phyloP scores from a whole-genome alignment of 73 alveolate genomes.

The Urostyla sp. region DNA sequence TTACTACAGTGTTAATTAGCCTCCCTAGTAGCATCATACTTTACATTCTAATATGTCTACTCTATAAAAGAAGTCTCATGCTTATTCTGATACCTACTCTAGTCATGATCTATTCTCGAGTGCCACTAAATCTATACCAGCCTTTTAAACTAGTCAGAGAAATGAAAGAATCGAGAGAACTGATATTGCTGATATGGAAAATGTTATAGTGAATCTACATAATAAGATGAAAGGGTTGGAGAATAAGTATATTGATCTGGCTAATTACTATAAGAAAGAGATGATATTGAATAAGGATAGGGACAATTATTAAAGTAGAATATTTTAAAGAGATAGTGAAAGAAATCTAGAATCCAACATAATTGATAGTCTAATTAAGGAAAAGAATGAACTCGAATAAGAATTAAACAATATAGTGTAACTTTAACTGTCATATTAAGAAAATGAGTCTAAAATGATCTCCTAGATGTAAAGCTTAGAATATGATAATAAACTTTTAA shows the following conservation, averaged over 20 bases:
- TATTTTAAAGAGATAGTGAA: conserved; percentile 10
- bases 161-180: too few species aligned
- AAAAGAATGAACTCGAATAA: conserved; percentile 26
- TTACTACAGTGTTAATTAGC: too few species aligned
- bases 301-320: too few species aligned
- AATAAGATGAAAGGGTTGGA: conserved; percentile 16
- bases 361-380: conserved; percentile 14
- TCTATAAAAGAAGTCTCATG: too few species aligned
- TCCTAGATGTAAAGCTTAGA: not conserved
- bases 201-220: conserved; percentile 10
- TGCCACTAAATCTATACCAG: too few species aligned
- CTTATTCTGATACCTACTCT: too few species aligned
- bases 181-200: conserved; percentile 25
- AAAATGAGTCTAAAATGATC: not conserved
- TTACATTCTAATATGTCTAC: too few species aligned
- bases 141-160: too few species aligned
- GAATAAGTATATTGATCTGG: conserved; percentile 32
- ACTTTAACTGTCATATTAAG: not conserved
- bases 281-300: too few species aligned
- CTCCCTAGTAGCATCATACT: too few species aligned
- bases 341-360: conserved; percentile 13
- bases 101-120: too few species aligned
- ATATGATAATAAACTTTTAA: not conserved
- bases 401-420: conserved; percentile 20
- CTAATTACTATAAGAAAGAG: conserved; percentile 23